Conservation (phyloP, 192 early-diverging fungal genomes). For the Thamnidium elegans region DNA sequence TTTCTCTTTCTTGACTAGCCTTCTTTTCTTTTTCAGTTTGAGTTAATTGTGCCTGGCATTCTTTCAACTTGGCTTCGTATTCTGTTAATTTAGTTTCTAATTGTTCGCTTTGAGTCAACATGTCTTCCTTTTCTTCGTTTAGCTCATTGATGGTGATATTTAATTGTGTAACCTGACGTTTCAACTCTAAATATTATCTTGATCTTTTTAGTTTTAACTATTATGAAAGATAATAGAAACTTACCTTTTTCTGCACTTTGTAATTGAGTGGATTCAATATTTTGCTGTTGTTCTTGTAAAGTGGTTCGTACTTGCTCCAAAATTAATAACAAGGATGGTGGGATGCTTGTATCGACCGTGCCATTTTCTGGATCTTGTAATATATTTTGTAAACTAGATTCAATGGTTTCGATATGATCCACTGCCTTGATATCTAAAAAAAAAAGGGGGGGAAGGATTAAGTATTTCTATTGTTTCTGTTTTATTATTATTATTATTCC, state of each 20-base stretch:
- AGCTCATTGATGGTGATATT: conserved; percentile 36
- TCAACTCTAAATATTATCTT: conserved; percentile 22
- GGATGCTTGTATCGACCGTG: neutral
- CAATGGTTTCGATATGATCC: neutral
- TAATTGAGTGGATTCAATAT: neutral
- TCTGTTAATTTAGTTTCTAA: conserved; percentile 17
- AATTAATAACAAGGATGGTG: conserved; percentile 10
- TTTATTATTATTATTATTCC: neutral
- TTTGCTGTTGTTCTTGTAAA: conserved; percentile 7
- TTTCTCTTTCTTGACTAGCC: conserved; percentile 35
- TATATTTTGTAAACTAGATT: neutral
- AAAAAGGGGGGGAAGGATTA: neutral
- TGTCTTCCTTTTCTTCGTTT: conserved; percentile 49
- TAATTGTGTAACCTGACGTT: conserved; percentile 27
- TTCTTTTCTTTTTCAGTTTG: conserved; percentile 32
- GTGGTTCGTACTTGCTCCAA: conserved; percentile 14
- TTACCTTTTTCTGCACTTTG: neutral
- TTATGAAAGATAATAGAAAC: neutral
- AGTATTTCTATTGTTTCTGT: neutral
- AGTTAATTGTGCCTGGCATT: conserved; percentile 22
- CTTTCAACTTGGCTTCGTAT: conserved; percentile 6
- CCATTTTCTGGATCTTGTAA: conserved; percentile 12
- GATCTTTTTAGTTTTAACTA: neutral
- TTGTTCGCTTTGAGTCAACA: conserved; percentile 22
- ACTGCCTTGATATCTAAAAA: neutral